Evolutionary conservation across 371 early-diverging fungal genomes (phyloP).

Genomic region (Fennellomyces sp.): DNA sequence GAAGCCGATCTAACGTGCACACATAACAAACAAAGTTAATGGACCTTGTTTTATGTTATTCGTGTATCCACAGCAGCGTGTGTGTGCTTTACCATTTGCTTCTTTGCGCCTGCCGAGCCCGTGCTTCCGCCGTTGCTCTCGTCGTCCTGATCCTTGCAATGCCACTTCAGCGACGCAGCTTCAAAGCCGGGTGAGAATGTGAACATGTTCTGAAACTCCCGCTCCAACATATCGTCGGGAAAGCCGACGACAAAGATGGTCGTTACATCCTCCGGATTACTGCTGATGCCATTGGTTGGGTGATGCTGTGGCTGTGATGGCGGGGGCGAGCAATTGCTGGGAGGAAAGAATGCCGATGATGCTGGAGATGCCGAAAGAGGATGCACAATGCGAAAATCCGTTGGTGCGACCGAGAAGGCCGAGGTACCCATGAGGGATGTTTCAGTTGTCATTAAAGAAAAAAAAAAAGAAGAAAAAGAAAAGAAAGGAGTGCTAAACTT

Average conservation of each 20-base stretch:
- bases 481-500: slow-evolving; percentile 11
- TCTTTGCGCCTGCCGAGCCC: slow-evolving; percentile 45
- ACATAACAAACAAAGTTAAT: background rate
- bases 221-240: slow-evolving; percentile 95
- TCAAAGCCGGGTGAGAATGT: slow-evolving; percentile 94
- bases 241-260: slow-evolving; percentile 98
- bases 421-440: slow-evolving; percentile 15
- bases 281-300: background rate
- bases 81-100: slow-evolving; percentile 81
- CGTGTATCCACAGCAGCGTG: too few relatives aligned
- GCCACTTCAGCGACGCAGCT: slow-evolving; percentile 90
- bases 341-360: slow-evolving; percentile 14
- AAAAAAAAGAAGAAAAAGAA: slow-evolving; percentile 17
- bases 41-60: background rate
- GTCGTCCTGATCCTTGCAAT: slow-evolving; percentile 61
- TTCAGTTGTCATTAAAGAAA: slow-evolving; percentile 21
- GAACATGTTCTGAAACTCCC: slow-evolving; percentile 98
- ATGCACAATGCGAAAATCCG: slow-evolving; percentile 24
- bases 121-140: slow-evolving; percentile 10
- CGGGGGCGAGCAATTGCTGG: slow-evolving; percentile 12
- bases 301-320: slow-evolving; percentile 7
- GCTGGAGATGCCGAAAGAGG: slow-evolving; percentile 30
- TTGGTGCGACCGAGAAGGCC: slow-evolving; percentile 8
- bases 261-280: slow-evolving; percentile 66
- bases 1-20: slow-evolving; percentile 39